A percentile compares a stretch with the other conserved stretches of the same genome.
These are phyloP conservation scores for Pyrenochaeta sp. DNA, from an alignment of 2,329 filamentous ascomycete genomes.

Conservation along the genomic window DNA sequence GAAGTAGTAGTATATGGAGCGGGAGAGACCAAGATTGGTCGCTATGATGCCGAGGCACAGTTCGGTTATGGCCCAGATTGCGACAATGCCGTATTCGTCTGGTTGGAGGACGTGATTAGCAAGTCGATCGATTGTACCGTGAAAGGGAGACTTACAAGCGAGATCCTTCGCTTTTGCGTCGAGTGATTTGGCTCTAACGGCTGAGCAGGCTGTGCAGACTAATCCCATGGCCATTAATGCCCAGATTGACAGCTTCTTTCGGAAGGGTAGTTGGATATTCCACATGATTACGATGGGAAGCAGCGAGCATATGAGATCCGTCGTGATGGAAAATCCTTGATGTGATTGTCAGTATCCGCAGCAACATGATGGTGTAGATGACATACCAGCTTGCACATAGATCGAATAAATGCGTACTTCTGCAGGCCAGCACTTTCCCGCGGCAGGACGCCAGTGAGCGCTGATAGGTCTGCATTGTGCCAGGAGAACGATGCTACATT, in stretches of 20 bases:
- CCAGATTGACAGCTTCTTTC: conserved; percentile 6
- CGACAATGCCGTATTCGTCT: conserved; percentile 11
- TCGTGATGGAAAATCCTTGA: conserved; percentile 1
- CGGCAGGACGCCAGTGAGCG: conserved; percentile 3
- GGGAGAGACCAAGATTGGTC: conserved; percentile 4
- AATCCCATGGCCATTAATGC: conserved; percentile 9
- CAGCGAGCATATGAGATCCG: conserved; percentile 1
- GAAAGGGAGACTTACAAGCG: background rate
- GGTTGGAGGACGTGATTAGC: background rate
- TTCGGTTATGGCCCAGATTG: conserved; percentile 11
- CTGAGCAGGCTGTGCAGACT: conserved; percentile 6
- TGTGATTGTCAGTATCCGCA: background rate
- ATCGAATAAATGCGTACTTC: conserved; percentile 13
- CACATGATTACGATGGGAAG: conserved; percentile 6
- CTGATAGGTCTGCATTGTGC: conserved; percentile 10
- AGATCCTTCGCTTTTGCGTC: conserved; percentile 2
- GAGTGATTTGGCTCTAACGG: conserved; percentile 2
- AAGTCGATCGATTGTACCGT: background rate
- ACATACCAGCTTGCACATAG: conserved; percentile 11
- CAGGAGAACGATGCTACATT: conserved; percentile 7
- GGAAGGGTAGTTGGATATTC: conserved; percentile 1
- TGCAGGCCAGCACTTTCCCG: conserved; percentile 5
- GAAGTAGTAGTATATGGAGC: conserved; percentile 1
- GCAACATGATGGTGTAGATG: background rate
- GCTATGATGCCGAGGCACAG: conserved; percentile 11